Evolutionary conservation across 2,329 filamentous ascomycete genomes (phyloP), one percentile per base, ranked within the genome.

Genomic region (Tolypocladium tropicale): DNA sequence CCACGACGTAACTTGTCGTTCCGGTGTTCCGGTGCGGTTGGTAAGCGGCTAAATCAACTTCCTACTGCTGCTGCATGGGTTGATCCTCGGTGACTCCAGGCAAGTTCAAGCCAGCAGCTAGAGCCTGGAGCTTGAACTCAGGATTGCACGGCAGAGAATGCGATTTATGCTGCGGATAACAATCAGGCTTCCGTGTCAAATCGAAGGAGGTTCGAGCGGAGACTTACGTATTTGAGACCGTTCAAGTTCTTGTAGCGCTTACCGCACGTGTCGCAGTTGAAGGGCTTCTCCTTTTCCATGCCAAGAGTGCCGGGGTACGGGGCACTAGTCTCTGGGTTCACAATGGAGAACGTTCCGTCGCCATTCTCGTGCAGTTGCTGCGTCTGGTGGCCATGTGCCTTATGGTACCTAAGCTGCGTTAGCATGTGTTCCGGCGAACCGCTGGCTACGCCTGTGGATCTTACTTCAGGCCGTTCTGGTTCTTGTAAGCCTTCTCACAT

Each of bases 221-320:
- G 41, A 74, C 83, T 73, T 74, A 86, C 83, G 69, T 99, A 99
- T 84, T 99, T 99, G 60, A 99, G 82, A 7, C 94, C 94, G 72
- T 99, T 99, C 59, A 99, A 74, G 68, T 99, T 99, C 84, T 99
- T 99, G 76, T 99, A 99, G 54, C 94, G 88, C 78, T 99, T 99
- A 65, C 93, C 92, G 69, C 94, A 99, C 12, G 91, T 88, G 62
- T 97, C 92, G 72, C 94, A 99, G 68, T 92, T 92, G 71, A 97
- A 97, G 3, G 94, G 94, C 77, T 99, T 99, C 76, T 97, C 93
- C 72, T 97, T 99, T 75, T 99, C 94, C 94, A 99, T 99, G n/a
- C 94, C 94, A 37, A 96, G 78, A 1, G 94, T 97, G 34, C 94
- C 94, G 0, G 94, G 94, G 62, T 97, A 99, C 0, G 94, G 94